Evolutionary conservation across 176 grass and related monocot species (phyloP), one percentile per base, ranked within the genome.

Genomic region (Carex cristatella): DNA sequence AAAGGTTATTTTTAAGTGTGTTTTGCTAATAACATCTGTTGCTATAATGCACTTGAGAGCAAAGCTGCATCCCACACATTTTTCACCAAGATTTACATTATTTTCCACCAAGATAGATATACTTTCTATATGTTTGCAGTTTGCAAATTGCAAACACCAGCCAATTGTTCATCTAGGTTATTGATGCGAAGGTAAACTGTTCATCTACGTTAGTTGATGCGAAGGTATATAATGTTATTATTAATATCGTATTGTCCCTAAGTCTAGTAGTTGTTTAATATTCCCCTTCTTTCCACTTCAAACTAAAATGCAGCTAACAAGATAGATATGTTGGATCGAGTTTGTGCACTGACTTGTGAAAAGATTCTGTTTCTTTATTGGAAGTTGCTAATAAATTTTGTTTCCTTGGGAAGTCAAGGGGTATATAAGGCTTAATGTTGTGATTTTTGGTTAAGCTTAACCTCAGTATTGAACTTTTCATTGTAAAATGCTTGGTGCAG

Each of bases 1-100:
- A 62, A 98, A 98, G 95, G 95, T 97, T 69, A 28, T 27, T 85
- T 64, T 83, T 64, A 56, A 23, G 68, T 84, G 14, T 79, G 32
- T 58, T 83, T 53, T 84, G 35, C 19, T 42, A 57, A 30, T 32
- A 16, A 63, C 68, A 33, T 70, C 44, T 63, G 46, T 12, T 79
- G 40, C 82, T 80, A 79, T n/a, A 81, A 88, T 37, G 7, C 60
- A 76, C 2, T 61, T 84, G 19, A 35, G 53, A 79, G 53, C 51
- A 58, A 58, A 57, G 74, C 53, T 58, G 7, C 74, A 79, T 57
- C 9, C 69, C 54, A 54, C 74, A 58, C 54, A 57, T 79, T 35
- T 76, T 58, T 58, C 74, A 77, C 53, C 72, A 33, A 58, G 10
- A 79, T 7, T 16, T 13, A 37, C 53, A 78, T 76, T 57, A 14